Base-by-base conservation (phyloP, 1,284 basidiomycete genomes). In the Apiotrichum gracile region DNA sequence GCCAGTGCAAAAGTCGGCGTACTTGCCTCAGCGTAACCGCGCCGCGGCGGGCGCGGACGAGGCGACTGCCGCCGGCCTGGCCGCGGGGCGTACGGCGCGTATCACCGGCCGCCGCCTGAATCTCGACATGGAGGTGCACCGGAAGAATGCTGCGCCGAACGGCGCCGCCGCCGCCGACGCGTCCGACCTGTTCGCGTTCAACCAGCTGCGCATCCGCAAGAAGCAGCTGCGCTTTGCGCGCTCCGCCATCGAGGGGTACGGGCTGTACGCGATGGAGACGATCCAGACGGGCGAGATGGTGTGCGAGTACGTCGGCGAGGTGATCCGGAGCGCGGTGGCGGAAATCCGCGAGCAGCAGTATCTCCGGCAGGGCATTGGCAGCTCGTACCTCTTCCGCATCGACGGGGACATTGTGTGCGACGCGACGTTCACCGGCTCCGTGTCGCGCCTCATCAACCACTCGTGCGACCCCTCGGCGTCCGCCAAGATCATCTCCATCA, bases 241-340 rank as follows among this genome's bases (percentile, higher is more conserved):
- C 49, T 93, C 90, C 26, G 91, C 93, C 4, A 99, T 99, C 62
- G 94, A 98, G 73, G 93, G 96, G 64, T 98, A 94, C 88, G 94
- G 96, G 5, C 72, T 98, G 66, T 96, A 94, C 70, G 91, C 92
- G 29, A 87, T 93, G 85, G 91, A 96, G 78, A 84, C 85, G 67
- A 97, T 99, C 65, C 84, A 88, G 16, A 79, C 84, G 21, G 91
- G 92, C 6, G 96, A 99, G 76, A 97, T 99, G 91, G 94, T 99
- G 40, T 97, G 98, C 76, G 96, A 99, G 77, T 99, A 99, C 67
- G 96, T 99, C 10, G 96, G 96, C 31, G 96, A 99, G 79, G 82
- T 97, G 57, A 88, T 96, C 60, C 82, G 96, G 24, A 91, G 93
- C 52, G 88, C 91, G 64, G 91, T 99, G 5, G 94, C 96, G 25